These are phyloP conservation scores for Chlorella sp. DNA, from an alignment of 139 green algal genomes.

Conservation along the genomic window DNA sequence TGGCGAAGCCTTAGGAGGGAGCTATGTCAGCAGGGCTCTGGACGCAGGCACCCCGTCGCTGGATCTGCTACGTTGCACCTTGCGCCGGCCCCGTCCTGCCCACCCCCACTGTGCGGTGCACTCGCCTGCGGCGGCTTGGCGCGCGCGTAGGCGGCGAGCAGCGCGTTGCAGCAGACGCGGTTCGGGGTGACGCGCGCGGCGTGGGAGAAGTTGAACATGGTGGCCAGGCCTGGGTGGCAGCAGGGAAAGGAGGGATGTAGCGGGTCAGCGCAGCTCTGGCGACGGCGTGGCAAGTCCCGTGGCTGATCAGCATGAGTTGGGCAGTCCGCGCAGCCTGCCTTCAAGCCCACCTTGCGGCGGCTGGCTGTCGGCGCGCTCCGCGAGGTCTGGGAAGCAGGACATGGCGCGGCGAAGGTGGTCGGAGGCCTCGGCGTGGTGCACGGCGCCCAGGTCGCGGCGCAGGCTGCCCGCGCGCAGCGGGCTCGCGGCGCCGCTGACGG, in stretches of 20 bases:
- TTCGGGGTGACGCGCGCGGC: constrained; percentile 53
- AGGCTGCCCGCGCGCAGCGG: constrained; percentile 2
- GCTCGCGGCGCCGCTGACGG: too few species aligned
- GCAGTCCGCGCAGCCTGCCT: too few species aligned
- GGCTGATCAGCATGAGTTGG: too few species aligned
- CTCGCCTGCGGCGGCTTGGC: constrained; percentile 73
- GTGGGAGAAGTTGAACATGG: constrained; percentile 44
- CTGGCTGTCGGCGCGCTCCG: too few species aligned
- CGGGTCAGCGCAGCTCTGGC: background rate
- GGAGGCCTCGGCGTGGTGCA: constrained; percentile 9
- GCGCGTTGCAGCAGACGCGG: constrained; percentile 87
- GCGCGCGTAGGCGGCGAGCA: constrained; percentile 83
- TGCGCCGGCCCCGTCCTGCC: too few species aligned
- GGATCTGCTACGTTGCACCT: too few species aligned
- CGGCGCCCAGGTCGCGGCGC: constrained; percentile 12
- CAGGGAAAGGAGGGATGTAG: background rate
- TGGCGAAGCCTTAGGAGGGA: too few species aligned
- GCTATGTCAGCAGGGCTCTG: too few species aligned
- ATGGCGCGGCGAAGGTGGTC: constrained; percentile 31
- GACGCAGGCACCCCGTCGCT: too few species aligned
- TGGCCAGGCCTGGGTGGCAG: constrained; percentile 3
- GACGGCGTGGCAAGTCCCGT: too few species aligned
- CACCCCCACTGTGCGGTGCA: too few species aligned
- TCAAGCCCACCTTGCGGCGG: background rate
- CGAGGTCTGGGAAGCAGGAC: constrained; percentile 31